Percentiles rank a stretch among this genome's conserved stretches.
phyloP scores from a whole-genome alignment of 1,284 basidiomycete species.

The Pseudozyma hubeiensis region DNA sequence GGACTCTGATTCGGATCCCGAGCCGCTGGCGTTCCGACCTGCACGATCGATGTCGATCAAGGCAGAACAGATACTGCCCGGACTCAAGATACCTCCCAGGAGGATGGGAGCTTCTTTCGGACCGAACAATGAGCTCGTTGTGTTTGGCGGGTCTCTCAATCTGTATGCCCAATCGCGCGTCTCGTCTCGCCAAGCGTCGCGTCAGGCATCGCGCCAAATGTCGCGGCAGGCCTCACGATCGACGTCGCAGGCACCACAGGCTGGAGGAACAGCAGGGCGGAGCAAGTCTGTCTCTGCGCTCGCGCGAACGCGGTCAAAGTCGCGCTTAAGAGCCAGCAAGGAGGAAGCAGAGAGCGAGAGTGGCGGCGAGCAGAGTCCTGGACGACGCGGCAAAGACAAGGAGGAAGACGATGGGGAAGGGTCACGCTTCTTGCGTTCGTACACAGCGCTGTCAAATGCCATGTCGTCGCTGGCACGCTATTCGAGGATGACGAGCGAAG shows the following conservation, averaged over 20 bases:
- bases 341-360: constrained; percentile 2
- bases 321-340: constrained; percentile 4
- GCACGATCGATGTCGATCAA: constrained; percentile 5
- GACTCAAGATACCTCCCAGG: constrained; percentile 34
- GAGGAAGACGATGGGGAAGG: constrained; percentile 28
- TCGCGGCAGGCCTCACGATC: constrained; percentile 19
- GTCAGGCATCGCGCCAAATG: constrained; percentile 17
- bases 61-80: constrained; percentile 6
- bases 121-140: constrained; percentile 46
- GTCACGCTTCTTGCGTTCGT: constrained; percentile 56
- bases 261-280: not conserved
- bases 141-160: constrained; percentile 38
- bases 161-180: constrained; percentile 26
- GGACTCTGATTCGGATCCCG: constrained; percentile 28
- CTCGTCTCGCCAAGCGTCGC: constrained; percentile 26
- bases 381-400: constrained; percentile 2
- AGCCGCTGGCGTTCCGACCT: constrained; percentile 22
- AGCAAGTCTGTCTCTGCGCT: constrained; percentile 21
- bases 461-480: constrained; percentile 53
- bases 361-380: not conserved
- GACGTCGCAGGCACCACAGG: constrained; percentile 18
- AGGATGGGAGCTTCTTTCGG: constrained; percentile 51
- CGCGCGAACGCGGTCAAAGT: constrained; percentile 16
- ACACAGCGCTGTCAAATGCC: constrained; percentile 54
- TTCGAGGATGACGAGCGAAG: constrained; percentile 34